Percentiles rank a stretch among this genome's conserved stretches.
These are phyloP conservation scores for Nicotiana attenuata DNA, from an alignment of 257 asterid species.

Conservation along the genomic window DNA sequence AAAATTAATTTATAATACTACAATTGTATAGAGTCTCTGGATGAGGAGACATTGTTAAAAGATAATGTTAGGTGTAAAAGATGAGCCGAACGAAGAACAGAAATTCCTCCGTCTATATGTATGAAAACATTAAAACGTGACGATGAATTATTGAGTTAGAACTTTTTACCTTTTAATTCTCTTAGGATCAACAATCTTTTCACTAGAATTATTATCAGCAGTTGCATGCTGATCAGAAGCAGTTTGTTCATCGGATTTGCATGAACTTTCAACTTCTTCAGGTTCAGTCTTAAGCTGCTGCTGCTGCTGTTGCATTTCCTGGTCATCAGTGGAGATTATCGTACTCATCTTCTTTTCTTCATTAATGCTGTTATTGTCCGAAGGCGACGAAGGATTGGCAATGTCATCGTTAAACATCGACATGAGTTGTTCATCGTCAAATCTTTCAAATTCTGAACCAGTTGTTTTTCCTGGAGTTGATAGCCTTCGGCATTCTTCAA, in stretches of 20 bases:
- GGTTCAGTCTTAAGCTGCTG: constrained; percentile 60
- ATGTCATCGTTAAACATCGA: constrained; percentile 65
- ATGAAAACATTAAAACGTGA: too few species aligned
- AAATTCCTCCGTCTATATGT: too few species aligned
- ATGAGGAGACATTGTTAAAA: background rate
- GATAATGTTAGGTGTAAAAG: background rate
- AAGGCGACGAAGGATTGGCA: constrained; percentile 58
- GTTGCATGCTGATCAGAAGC: constrained; percentile 15
- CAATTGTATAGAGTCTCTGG: background rate
- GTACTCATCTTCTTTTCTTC: constrained; percentile 29
- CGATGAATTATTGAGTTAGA: background rate
- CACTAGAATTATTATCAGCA: constrained; percentile 31
- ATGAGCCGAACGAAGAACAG: background rate
- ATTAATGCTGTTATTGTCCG: constrained; percentile 66
- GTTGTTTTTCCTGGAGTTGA: constrained; percentile 20
- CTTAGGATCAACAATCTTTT: constrained; percentile 70
- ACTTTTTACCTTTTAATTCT: constrained; percentile 64
- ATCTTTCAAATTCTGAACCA: constrained; percentile 44
- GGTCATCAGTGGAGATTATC: constrained; percentile 8
- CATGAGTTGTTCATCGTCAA: constrained; percentile 86
- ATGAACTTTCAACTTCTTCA: constrained; percentile 57
- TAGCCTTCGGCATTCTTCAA: constrained; percentile 57
- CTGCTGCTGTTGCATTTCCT: background rate
- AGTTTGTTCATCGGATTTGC: constrained; percentile 46
- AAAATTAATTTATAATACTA: background rate